Conservation (phyloP, 192 early-diverging fungal genomes). For the Umbelopsis isabellina region DNA sequence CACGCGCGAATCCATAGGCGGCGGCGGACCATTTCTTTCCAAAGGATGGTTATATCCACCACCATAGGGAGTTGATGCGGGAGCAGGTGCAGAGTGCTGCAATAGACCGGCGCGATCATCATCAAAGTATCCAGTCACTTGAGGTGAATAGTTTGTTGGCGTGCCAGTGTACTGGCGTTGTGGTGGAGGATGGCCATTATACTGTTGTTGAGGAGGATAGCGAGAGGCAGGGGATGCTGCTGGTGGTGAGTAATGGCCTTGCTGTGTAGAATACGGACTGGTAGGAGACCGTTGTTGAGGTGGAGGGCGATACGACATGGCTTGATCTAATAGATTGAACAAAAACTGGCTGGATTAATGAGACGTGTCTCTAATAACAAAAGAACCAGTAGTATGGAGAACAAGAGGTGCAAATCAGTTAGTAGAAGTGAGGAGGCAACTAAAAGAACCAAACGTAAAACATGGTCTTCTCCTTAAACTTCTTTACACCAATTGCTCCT, state of each 20-base stretch:
- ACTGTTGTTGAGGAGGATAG: constrained; percentile 12
- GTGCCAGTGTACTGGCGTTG: constrained; percentile 3
- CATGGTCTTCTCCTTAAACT: no score
- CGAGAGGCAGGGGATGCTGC: not conserved
- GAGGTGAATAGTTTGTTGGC: not conserved
- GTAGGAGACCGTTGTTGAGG: constrained; percentile 17
- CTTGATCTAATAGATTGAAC: not conserved
- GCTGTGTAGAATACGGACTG: constrained; percentile 4
- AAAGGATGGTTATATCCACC: constrained; percentile 14
- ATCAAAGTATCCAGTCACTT: constrained; percentile 13
- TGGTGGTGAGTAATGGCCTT: constrained; percentile 13
- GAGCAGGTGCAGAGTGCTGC: not conserved
- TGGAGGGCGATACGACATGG: constrained; percentile 8
- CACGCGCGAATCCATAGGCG: not conserved
- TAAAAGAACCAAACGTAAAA: no score
- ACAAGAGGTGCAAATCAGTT: not conserved
- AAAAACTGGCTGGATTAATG: not conserved
- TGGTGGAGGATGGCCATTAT: constrained; percentile 7
- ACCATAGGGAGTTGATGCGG: constrained; percentile 6
- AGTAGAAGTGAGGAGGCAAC: no score
- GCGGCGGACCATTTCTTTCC: not conserved
- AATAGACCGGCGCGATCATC: constrained; percentile 12
- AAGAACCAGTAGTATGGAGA: not conserved
- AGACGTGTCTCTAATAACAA: not conserved
- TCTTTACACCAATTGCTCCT: no score